Conservation (phyloP, 2,329 filamentous ascomycete species). For the Myriangium duriaei region DNA sequence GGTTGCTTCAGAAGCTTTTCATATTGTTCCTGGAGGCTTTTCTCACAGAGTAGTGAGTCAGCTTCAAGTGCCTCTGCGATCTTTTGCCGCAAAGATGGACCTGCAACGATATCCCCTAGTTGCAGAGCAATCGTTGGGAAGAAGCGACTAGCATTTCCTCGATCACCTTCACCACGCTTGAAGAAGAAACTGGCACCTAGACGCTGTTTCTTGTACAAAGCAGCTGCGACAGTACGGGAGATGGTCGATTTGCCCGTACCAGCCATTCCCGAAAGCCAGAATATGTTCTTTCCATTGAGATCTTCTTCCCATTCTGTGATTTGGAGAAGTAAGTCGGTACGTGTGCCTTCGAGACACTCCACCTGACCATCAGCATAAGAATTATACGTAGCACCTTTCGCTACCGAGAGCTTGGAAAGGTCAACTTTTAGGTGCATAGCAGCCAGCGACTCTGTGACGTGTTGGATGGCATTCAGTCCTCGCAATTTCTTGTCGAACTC, state of each 20-base stretch:
- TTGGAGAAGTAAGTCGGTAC: not conserved
- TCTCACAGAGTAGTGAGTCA: not conserved
- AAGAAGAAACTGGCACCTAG: conserved; percentile 17
- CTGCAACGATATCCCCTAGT: not conserved
- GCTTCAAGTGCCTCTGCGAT: not conserved
- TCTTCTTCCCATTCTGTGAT: not conserved
- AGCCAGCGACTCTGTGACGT: too few species aligned
- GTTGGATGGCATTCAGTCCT: too few species aligned
- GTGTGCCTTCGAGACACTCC: not conserved
- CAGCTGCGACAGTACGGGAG: conserved; percentile 18
- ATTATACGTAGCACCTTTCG: too few species aligned
- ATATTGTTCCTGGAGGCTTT: not conserved
- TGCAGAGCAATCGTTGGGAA: not conserved
- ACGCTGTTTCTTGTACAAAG: conserved; percentile 6
- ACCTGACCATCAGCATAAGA: too few species aligned
- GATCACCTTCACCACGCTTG: conserved; percentile 10
- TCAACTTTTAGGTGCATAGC: too few species aligned
- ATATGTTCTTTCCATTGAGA: conserved; percentile 14
- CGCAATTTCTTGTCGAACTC: too few species aligned
- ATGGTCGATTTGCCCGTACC: conserved; percentile 25
- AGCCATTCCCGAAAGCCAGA: conserved; percentile 22
- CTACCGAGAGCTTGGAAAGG: too few species aligned
- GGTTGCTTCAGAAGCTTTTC: not conserved
- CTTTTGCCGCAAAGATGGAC: not conserved
- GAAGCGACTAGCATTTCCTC: not conserved